These are phyloP conservation scores for Biscogniauxia mediterranea DNA, from an alignment of 2,329 filamentous ascomycete species.

Conservation along the genomic window DNA sequence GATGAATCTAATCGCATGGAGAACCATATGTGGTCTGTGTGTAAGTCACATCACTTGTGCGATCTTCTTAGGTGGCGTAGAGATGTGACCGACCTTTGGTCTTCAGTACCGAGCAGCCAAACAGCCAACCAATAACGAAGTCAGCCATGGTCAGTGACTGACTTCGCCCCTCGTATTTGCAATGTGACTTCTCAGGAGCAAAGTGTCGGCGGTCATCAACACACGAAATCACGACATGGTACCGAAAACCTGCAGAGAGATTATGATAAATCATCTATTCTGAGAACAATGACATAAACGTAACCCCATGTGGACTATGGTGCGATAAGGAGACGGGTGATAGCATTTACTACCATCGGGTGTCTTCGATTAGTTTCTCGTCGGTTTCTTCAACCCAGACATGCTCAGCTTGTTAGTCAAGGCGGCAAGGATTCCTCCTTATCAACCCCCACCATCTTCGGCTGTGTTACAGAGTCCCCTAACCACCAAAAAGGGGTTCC, in stretches of 20 bases:
- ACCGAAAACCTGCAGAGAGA: too few relatives aligned
- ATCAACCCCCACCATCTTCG: background rate
- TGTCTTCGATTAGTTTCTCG: slow-evolving; percentile 12
- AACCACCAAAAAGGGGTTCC: slow-evolving; percentile 18
- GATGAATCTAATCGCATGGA: background rate
- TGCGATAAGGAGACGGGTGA: background rate
- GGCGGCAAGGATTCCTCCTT: background rate
- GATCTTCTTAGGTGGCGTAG: background rate
- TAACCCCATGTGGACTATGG: background rate
- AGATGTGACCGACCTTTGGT: background rate
- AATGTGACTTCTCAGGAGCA: background rate
- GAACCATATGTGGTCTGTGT: background rate
- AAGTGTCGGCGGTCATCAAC: background rate
- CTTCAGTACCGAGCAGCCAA: background rate
- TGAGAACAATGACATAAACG: background rate
- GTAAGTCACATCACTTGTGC: background rate
- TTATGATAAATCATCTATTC: background rate
- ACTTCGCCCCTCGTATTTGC: background rate
- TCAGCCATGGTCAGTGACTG: background rate
- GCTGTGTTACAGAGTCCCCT: background rate
- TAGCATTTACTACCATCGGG: background rate
- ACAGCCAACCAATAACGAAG: background rate
- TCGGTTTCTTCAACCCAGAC: slow-evolving; percentile 13
- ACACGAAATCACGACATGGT: too few relatives aligned
- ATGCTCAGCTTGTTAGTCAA: slow-evolving; percentile 13